Base-by-base conservation (phyloP, 306 rosid genomes). In the Benincasa hispida region DNA sequence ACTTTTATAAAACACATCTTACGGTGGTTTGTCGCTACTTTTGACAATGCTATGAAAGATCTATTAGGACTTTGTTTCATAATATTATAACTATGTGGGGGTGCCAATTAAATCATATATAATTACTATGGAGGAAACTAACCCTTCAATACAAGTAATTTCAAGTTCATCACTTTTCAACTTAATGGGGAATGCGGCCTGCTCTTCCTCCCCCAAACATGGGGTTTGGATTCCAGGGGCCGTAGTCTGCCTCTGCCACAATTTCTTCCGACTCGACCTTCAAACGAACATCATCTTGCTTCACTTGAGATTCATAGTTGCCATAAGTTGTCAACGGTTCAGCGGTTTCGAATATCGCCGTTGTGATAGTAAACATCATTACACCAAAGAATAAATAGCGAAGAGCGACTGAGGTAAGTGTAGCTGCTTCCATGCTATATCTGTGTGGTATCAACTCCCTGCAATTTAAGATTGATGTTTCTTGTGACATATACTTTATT, bases 141-240 rank as follows among this genome's bases (percentile, higher is more conserved):
- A 45, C 18, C 51, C 17, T 45, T 45, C 51, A 2, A 45, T 13
- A 45, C 18, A 45, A 10, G 14, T 10, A 41, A 41, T 10, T 41
- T 55, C 51, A 74, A 53, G 42, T 32, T 32, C 35, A 35, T 57
- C 24, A 17, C 11, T 41, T 58, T 15, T 56, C 41, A 25, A 60
- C 67, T 22, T 74, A 70, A 53, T 88, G 96, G 51, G 91, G 97
- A 77, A 88, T 69, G 24, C 91, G 91, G 77, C 84, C 87, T 15
- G 54, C 60, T n/a, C 1, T 6, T 14, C 81, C 87, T 74, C 86
- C 80, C n/a, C 86, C 72, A 10, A n/a, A 37, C 28, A 60, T 27
- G 18, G 96, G 91, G 50, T 83, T 8, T 12, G 91, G 90, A 76
- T 57, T 32, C 89, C 88, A 84, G 59, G 32, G 18, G 42, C 79